Evolutionary conservation across 805 yeast genomes (phyloP), one percentile per base, ranked within the genome.

Genomic region (Ogataea populi-albae): DNA sequence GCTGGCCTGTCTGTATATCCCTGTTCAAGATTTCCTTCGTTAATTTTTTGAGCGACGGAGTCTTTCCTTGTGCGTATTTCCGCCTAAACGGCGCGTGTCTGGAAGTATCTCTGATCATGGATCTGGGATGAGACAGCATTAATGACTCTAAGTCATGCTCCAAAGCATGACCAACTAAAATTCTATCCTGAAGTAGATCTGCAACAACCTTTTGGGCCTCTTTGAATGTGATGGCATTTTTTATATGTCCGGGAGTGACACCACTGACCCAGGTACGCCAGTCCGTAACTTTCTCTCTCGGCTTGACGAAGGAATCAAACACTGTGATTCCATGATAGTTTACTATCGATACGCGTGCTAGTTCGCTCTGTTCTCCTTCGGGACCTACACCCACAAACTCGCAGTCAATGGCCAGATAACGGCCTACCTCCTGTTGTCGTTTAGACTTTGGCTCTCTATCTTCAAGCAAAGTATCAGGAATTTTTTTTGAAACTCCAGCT

Each of bases 241-340:
- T 63, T 84, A 89, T 78, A 52, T 81, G 75, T 3, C 62, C 58
- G 0, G 95, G 86, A 3, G 79, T 67, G 3, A 89, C 75, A 17
- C 98, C 98, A 59, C 91, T 80, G 15, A 87, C 94, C 83, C 88
- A 79, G 0, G 97, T 89, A 58, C 97, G 71, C 89, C 93, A 89
- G 52, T 89, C 94, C 0, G 89, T 80, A 2, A 89, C 95, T 36
- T 64, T 66, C 49, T 81, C 88, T 21, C 66, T 61, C 2, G 96
- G 96, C 45, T 67, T 68, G 4, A 89, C 96, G 62, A 69, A 89
- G 24, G 71, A 64, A 58, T 89, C 97, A 42, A 81, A 66, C 0
- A 89, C 54, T 0, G 76, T 69, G 45, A 75, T 74, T 0, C 97
- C 96, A 52, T 75, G 81, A 55, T 70, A 86, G 55, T 89, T 87